These are phyloP conservation scores for Zarea fungicola DNA, from an alignment of 2,329 filamentous ascomycete species.

Conservation along the genomic window DNA sequence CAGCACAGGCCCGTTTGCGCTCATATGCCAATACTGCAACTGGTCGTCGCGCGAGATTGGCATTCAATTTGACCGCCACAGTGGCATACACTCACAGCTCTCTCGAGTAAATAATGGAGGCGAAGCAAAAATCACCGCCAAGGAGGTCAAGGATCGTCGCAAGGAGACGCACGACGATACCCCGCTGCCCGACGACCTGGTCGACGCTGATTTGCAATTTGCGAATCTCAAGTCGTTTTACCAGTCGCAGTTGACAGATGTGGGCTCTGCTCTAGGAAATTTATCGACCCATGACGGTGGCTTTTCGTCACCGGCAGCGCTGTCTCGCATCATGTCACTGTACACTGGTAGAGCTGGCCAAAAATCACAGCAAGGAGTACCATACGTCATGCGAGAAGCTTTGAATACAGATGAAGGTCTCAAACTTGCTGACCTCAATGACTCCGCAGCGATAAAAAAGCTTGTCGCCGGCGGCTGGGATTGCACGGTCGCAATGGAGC, in stretches of 20 bases:
- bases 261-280: constrained; percentile 47
- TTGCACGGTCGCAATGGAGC: constrained; percentile 48
- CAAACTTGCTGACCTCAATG: constrained; percentile 55
- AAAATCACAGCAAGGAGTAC: constrained; percentile 62
- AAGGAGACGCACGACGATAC: constrained; percentile 39
- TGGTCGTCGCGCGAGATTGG: constrained; percentile 90
- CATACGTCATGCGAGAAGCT: constrained; percentile 76
- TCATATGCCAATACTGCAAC: constrained; percentile 85
- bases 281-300: constrained; percentile 41
- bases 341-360: constrained; percentile 65
- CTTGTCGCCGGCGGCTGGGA: constrained; percentile 59
- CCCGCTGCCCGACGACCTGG: constrained; percentile 36
- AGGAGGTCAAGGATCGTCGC: constrained; percentile 47
- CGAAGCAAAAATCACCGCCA: constrained; percentile 42
- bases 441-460: constrained; percentile 54
- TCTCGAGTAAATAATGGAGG: constrained; percentile 63
- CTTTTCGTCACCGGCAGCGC: constrained; percentile 70
- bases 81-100: constrained; percentile 78
- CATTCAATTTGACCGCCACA: constrained; percentile 83
- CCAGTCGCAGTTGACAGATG: constrained; percentile 66
- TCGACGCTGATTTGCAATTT: constrained; percentile 67
- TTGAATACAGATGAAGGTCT: constrained; percentile 66
- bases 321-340: constrained; percentile 86
- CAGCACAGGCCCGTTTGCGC: constrained; percentile 58
- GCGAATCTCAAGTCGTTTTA: constrained; percentile 74